These are phyloP conservation scores for Pyronema omphalodes DNA, from an alignment of 495 filamentous ascomycete genomes.

Conservation along the genomic window DNA sequence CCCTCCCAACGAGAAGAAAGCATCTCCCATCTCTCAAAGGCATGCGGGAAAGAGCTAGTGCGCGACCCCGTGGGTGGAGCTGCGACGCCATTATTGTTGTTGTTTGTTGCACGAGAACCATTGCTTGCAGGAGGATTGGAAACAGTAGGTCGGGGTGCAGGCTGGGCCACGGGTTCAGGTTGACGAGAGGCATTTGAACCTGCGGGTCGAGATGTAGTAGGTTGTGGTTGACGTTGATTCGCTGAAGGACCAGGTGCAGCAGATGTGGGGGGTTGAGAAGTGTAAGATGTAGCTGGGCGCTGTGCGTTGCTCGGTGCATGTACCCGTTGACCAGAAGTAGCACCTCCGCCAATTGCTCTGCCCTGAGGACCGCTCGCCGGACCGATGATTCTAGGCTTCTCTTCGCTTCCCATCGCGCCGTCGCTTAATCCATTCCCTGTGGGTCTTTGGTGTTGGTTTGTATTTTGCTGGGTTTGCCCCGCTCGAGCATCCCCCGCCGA, in stretches of 20 bases:
- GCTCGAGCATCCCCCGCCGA: background rate
- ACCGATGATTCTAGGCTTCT: background rate
- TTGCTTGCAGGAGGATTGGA: background rate
- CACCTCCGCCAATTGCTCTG: background rate
- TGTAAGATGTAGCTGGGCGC: background rate
- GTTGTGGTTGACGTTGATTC: conserved; percentile 8
- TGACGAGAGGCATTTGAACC: background rate
- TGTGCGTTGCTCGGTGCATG: conserved; percentile 1
- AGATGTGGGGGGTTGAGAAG: background rate
- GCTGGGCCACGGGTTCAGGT: background rate
- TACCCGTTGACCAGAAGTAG: background rate
- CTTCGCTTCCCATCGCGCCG: background rate
- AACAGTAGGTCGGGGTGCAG: background rate
- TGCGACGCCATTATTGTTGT: conserved; percentile 22
- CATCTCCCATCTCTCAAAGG: conserved; percentile 93
- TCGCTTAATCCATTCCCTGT: background rate
- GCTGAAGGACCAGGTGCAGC: background rate
- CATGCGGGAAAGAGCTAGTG: conserved; percentile 59
- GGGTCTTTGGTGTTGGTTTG: background rate
- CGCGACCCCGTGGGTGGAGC: conserved; percentile 23
- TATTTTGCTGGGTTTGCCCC: background rate
- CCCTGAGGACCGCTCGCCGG: conserved; percentile 1
- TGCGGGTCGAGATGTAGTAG: conserved; percentile 5
- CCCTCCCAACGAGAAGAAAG: conserved; percentile 97
- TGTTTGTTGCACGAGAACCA: conserved; percentile 6